Evolutionary conservation across 331 rosid genomes (phyloP).

Genomic region (Acacia concinna): DNA sequence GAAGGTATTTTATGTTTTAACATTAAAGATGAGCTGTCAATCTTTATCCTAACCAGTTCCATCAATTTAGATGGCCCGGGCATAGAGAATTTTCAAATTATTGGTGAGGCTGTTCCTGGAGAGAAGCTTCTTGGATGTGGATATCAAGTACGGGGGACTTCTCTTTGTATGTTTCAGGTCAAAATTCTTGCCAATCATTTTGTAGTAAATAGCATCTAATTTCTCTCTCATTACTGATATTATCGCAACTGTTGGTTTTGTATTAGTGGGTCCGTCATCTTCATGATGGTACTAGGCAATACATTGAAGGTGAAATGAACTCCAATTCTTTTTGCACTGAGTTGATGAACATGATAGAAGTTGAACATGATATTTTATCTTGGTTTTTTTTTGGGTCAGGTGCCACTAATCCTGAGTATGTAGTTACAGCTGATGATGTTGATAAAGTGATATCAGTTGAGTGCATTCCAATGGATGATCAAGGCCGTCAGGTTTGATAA

Average conservation of each 20-base stretch:
- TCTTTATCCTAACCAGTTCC: conserved; percentile 16
- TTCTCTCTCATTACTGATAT: conserved; percentile 25
- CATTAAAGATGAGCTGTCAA: background rate
- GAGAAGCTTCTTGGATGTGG: conserved; percentile 95
- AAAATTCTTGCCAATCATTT: conserved; percentile 33
- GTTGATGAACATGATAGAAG: conserved; percentile 14
- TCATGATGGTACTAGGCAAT: conserved; percentile 91
- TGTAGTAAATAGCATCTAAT: conserved; percentile 19
- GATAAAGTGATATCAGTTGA: conserved; percentile 92
- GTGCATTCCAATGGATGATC: conserved; percentile 96
- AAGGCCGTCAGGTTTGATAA: conserved; percentile 83
- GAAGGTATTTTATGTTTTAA: conserved; percentile 49
- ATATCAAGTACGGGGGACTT: conserved; percentile 80
- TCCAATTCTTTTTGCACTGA: conserved; percentile 16
- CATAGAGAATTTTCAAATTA: conserved; percentile 86
- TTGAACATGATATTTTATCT: conserved; percentile 9
- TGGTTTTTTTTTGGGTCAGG: conserved; percentile 50
- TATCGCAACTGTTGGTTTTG: conserved; percentile 24
- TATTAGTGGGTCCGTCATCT: conserved; percentile 97
- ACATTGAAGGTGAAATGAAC: conserved; percentile 77
- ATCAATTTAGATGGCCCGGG: conserved; percentile 71
- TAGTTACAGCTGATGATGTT: conserved; percentile 90
- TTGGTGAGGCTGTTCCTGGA: conserved; percentile 88
- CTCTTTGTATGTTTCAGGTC: conserved; percentile 98
- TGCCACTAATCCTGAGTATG: conserved; percentile 96